Conservation (phyloP, 805 yeast genomes). For the Priceomyces castillae region DNA sequence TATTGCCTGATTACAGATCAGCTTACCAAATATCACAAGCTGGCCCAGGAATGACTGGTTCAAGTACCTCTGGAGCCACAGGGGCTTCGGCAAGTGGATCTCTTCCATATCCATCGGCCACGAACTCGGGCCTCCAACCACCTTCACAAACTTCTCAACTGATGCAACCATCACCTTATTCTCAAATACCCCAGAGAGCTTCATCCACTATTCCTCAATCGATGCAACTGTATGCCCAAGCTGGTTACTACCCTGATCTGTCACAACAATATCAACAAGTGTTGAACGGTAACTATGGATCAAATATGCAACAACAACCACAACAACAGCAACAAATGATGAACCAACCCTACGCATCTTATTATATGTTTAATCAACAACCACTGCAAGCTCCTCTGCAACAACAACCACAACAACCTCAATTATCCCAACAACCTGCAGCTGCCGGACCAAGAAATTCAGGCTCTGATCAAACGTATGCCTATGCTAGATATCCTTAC, state of each 20-base stretch:
- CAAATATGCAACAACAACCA: constrained; percentile 9
- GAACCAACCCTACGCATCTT: constrained; percentile 16
- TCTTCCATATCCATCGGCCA: constrained; percentile 1
- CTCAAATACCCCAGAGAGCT: constrained; percentile 11
- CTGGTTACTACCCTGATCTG: constrained; percentile 17
- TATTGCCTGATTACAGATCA: constrained; percentile 10
- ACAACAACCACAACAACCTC: constrained; percentile 7
- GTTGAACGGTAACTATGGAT: constrained; percentile 10
- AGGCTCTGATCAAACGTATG: constrained; percentile 7
- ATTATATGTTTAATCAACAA: constrained; percentile 17
- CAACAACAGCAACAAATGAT: constrained; percentile 9
- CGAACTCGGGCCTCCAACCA: constrained; percentile 6
- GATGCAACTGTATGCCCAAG: constrained; percentile 15
- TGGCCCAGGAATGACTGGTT: constrained; percentile 3
- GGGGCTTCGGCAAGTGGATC: constrained; percentile 19
- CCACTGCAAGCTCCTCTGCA: constrained; percentile 5
- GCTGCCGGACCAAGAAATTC: constrained; percentile 4
- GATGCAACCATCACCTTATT: constrained; percentile 18
- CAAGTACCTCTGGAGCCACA: constrained; percentile 15
- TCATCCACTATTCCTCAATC: constrained; percentile 10
- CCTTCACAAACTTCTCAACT: constrained; percentile 7
- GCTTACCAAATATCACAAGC: constrained; percentile 14
- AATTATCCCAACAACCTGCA: constrained; percentile 7
- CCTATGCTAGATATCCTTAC: constrained; percentile 12
- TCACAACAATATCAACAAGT: constrained; percentile 14